Evolutionary conservation across 257 asterid genomes (phyloP).

Genomic region (Solanum gracilifrons): DNA sequence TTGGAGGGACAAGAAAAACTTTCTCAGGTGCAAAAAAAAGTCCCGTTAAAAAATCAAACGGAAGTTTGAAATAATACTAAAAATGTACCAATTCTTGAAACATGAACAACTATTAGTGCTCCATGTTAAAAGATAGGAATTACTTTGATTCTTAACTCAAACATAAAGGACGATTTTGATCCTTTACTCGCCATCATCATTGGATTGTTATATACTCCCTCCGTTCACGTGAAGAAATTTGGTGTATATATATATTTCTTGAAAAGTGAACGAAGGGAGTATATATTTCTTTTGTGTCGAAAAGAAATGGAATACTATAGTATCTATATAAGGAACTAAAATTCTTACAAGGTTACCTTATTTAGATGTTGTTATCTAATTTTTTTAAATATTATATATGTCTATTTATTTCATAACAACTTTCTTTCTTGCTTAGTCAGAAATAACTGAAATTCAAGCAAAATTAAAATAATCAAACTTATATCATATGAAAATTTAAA

Average conservation of each 20-base stretch:
- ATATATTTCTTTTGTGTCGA: not conserved
- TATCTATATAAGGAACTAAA: not conserved
- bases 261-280: not conserved
- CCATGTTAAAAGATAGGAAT: no score
- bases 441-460: not conserved
- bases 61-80: no score
- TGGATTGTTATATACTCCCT: not conserved
- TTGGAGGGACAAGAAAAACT: no score
- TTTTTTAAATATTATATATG: not conserved
- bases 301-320: not conserved
- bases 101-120: no score
- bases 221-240: not conserved
- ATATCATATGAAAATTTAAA: not conserved
- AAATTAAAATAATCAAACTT: not conserved
- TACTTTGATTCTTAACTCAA: no score
- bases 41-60: no score
- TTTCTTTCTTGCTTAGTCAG: not conserved
- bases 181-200: not conserved
- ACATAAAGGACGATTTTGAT: no score
- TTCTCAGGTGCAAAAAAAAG: no score
- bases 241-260: not conserved
- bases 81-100: no score
- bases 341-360: not conserved
- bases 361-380: not conserved
- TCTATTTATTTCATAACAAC: not conserved